These are phyloP conservation scores for Ascodesmis nigricans DNA, from an alignment of 495 filamentous ascomycete species.

Conservation along the genomic window DNA sequence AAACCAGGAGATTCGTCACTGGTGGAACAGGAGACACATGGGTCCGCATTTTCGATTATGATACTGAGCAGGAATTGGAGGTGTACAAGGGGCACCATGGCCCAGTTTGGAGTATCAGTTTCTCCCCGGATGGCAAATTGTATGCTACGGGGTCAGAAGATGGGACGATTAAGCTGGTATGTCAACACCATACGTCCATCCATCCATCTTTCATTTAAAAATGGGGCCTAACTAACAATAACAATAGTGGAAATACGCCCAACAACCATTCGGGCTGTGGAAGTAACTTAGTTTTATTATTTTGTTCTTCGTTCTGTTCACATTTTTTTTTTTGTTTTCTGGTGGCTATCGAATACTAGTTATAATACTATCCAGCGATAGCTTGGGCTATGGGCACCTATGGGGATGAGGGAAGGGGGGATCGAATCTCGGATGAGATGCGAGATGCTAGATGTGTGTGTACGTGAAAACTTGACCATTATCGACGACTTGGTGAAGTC, in stretches of 20 bases:
- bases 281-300: constrained; percentile 13
- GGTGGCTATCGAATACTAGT: not conserved
- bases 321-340: not conserved
- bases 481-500: too few relatives aligned
- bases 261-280: constrained; percentile 48
- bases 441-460: not conserved
- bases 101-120: constrained; percentile 83
- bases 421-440: not conserved
- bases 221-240: too few relatives aligned
- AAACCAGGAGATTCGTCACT: constrained; percentile 60
- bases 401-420: not conserved
- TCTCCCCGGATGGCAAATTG: constrained; percentile 83
- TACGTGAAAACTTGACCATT: constrained; percentile 21
- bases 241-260: constrained; percentile 41
- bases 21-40: constrained; percentile 79
- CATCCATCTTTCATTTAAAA: not conserved
- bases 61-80: constrained; percentile 54
- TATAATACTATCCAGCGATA: not conserved
- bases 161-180: constrained; percentile 72
- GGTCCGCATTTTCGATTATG: constrained; percentile 78
- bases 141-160: constrained; percentile 95
- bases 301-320: not conserved
- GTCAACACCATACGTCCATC: not conserved
- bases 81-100: constrained; percentile 95
- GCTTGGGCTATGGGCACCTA: not conserved